Conservation (phyloP, 108 stramenopile genomes). For the Mayamaea pseudoterrestris region DNA sequence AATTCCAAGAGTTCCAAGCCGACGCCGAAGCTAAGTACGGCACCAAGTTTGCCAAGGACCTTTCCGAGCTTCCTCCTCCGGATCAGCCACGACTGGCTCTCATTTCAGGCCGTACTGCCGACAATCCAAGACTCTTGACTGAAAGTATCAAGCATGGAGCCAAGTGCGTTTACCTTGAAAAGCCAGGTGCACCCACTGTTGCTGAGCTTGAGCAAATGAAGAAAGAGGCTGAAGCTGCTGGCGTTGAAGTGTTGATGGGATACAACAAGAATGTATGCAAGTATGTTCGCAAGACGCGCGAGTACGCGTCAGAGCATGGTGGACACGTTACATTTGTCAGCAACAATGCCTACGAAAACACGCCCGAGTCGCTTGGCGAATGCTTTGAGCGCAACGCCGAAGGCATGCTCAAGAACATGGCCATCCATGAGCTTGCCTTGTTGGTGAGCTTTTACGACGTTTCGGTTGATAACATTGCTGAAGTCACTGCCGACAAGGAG, state of each 20-base stretch:
- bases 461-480: slow-evolving; percentile 74
- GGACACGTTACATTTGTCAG: slow-evolving; percentile 79
- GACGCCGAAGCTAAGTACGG: slow-evolving; percentile 43
- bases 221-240: slow-evolving; percentile 56
- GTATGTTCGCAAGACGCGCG: slow-evolving; percentile 80
- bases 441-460: slow-evolving; percentile 85
- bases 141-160: slow-evolving; percentile 36
- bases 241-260: slow-evolving; percentile 80
- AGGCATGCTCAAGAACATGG: slow-evolving; percentile 94
- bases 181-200: slow-evolving; percentile 88
- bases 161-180: slow-evolving; percentile 69
- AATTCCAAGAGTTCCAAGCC: slow-evolving; percentile 62
- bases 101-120: slow-evolving; percentile 80
- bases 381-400: slow-evolving; percentile 90
- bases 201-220: slow-evolving; percentile 60
- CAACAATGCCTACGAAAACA: slow-evolving; percentile 87
- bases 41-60: slow-evolving; percentile 52
- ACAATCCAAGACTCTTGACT: slow-evolving; percentile 69
- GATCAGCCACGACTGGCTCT: slow-evolving; percentile 73
- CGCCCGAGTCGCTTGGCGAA: slow-evolving; percentile 76
- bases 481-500: slow-evolving; percentile 73
- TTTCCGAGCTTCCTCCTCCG: slow-evolving; percentile 62
- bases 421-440: slow-evolving; percentile 84
- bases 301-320: slow-evolving; percentile 53
- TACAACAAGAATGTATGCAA: slow-evolving; percentile 93